Percentiles rank a stretch among this genome's conserved stretches.
Evolutionary conservation across 495 filamentous ascomycete species (phyloP).

Genomic region (Penicilliopsis zonata): DNA sequence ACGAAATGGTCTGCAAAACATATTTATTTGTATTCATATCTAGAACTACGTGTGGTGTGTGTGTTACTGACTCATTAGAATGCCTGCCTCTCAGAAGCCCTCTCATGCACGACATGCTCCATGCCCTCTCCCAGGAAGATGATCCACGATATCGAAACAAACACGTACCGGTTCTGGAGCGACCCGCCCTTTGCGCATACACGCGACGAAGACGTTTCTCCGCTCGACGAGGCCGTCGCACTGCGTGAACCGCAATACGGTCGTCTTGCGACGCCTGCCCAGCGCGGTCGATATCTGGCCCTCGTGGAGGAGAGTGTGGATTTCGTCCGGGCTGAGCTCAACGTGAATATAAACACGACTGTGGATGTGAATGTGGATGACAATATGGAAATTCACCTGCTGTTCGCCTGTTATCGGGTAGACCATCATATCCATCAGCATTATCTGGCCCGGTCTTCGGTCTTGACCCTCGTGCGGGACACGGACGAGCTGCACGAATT

Average conservation of each 20-base stretch:
- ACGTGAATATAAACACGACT: too few relatives aligned
- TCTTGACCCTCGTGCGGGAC: constrained; percentile 17
- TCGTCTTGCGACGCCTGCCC: too few relatives aligned
- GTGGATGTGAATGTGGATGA: too few relatives aligned
- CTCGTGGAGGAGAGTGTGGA: too few relatives aligned
- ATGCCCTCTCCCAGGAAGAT: constrained; percentile 12
- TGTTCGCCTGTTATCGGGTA: constrained; percentile 19
- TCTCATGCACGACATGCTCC: constrained; percentile 16
- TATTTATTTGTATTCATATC: not conserved
- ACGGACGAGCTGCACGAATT: constrained; percentile 15
- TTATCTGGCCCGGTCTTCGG: constrained; percentile 10
- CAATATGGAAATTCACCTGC: not conserved
- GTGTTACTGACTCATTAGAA: constrained; percentile 2
- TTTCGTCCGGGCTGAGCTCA: too few relatives aligned
- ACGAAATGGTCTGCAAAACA: too few relatives aligned
- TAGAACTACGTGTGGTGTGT: too few relatives aligned
- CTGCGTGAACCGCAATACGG: too few relatives aligned
- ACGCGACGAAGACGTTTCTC: too few relatives aligned
- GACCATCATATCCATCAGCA: constrained; percentile 28
- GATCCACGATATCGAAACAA: constrained; percentile 10
- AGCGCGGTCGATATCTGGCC: too few relatives aligned
- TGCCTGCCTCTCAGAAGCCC: constrained; percentile 18
- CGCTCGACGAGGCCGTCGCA: too few relatives aligned
- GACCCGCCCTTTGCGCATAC: constrained; percentile 17
- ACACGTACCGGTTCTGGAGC: constrained; percentile 8